Evolutionary conservation across 2,329 filamentous ascomycete genomes (phyloP), one percentile per base, ranked within the genome.

Genomic region (Chaetomium globosum): DNA sequence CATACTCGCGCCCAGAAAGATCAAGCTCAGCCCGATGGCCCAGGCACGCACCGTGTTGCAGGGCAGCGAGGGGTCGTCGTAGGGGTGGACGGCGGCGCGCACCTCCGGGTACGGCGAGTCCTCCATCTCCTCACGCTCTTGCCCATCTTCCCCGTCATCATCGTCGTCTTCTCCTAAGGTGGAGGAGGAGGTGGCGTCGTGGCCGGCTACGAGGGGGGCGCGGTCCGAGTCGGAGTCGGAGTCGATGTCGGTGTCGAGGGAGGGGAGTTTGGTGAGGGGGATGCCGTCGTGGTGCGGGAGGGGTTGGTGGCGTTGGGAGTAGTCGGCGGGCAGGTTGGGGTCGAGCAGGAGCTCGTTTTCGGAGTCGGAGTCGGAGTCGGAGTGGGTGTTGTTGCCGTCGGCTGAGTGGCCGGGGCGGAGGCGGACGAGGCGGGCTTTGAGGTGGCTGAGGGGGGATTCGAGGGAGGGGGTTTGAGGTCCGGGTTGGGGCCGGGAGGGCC

Each of bases 71-170:
- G 87, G 83, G 70, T 89, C 84, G 73, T 89, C 87, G 70, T 84
- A 85, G 73, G 89, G 89, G 60, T 80, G 80, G 2, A 89, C 86
- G 8, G 87, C 86, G 39, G 87, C 86, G 55, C 85, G 80, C 57
- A 88, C 87, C 75, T 90, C 87, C 31, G 87, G 83, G 71, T 89
- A 90, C 0, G 87, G 87, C 2, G 87, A 89, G 73, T 87, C 79
- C 65, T 87, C 83, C 33, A 78, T 75, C 7, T 82, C 80, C 39
- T 78, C 51, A 26, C n/a, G n/a, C 3, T 52, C 55, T n/a, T 48
- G 31, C 10, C 39, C 46, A 6, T 23, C 48, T 3, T 59, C 56
- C 2, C 36, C 56, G n/a, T 75, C 74, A 33, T 72, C 73, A 59
- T 65, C 70, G 23, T 72, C 71, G 3, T 33, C 9, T 9, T 13